Conservation (phyloP, 1,284 basidiomycete species). For the Fistulina hepatica region DNA sequence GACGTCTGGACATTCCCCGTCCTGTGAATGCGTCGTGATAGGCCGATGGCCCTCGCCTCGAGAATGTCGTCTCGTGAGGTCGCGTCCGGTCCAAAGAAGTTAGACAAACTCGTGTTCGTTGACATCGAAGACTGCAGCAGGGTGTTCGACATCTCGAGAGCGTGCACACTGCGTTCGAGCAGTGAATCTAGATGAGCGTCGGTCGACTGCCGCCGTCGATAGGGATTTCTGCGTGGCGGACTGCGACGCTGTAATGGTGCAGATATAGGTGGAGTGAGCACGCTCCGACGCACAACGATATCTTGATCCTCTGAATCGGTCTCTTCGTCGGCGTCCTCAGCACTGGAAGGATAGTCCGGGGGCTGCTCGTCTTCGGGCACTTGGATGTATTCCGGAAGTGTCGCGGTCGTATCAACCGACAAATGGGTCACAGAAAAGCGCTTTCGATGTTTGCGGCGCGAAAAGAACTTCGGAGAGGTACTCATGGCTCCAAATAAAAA, state of each 20-base stretch:
- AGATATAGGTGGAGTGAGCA: conserved; percentile 6
- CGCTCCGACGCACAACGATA: neutral
- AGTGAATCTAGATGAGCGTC: conserved; percentile 57
- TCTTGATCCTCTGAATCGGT: conserved; percentile 32
- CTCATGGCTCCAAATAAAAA: no score
- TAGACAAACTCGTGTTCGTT: conserved; percentile 50
- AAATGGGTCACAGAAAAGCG: conserved; percentile 44
- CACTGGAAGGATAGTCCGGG: conserved; percentile 66
- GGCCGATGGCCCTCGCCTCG: conserved; percentile 28
- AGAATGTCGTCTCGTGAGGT: conserved; percentile 27
- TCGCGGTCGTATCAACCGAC: conserved; percentile 58
- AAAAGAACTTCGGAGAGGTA: no score
- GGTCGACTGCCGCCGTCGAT: conserved; percentile 13
- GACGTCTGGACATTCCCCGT: conserved; percentile 33
- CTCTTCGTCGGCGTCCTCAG: conserved; percentile 66
- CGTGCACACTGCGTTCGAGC: conserved; percentile 68
- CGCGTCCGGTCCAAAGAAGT: conserved; percentile 24
- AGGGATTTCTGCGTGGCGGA: conserved; percentile 11
- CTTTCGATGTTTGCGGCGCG: conserved; percentile 45
- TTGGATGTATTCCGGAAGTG: conserved; percentile 53
- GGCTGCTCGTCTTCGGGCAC: conserved; percentile 40
- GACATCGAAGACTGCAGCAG: conserved; percentile 63
- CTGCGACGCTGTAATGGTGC: conserved; percentile 3
- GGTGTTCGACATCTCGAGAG: conserved; percentile 71
- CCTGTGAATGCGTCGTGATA: conserved; percentile 40